Base-by-base conservation (phyloP, 495 filamentous ascomycete species). In the Xylaria nigripes region DNA sequence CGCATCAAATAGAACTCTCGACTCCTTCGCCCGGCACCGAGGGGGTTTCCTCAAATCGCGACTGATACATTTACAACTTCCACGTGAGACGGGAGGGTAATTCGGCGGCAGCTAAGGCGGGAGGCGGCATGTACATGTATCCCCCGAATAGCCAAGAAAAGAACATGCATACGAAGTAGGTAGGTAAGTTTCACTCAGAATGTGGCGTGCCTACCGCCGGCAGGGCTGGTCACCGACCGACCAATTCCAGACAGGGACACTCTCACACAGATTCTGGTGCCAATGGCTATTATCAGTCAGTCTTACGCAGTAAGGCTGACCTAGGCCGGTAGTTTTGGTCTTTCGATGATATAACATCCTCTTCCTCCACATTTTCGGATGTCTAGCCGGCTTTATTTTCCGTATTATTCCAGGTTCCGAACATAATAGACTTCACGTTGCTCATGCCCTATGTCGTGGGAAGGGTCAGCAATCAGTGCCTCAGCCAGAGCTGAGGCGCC, bases 401-500 rank as follows among this genome's bases (percentile, higher is more conserved):
- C 40, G 44, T 44, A 24, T 12, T 27, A 40, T 16, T 18, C n/a
- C 3, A 15, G 24, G 44, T 3, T 24, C 25, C 40, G 7, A 8
- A 9, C 25, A 10, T 22, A 19, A 29, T 36, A 8, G 13, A 16
- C 6, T n/a, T 27, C 49, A 8, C 25, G 34, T 42, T 32, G n/a
- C 36, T 18, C 25, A 18, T 32, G n/a, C 49, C 34, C 49, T 5
- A 51, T 51, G 49, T 24, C 49, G 40, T 13, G 38, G n/a, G 49
- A 51, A 10, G 36, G 36, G 4, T 19, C 36, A 4, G 49, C 5
- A 0, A 51, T 51, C 49, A 44, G 40, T 25, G 49, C 49, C 18
- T 43, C 49, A 44, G 49, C 49, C 24, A 30, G 49, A 29, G 49
- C 49, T 6, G 40, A 41, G 0, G 55, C 58, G 30, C 55, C 58